These are phyloP conservation scores for Beauveria australis DNA, from an alignment of 2,329 filamentous ascomycete genomes.

Conservation along the genomic window DNA sequence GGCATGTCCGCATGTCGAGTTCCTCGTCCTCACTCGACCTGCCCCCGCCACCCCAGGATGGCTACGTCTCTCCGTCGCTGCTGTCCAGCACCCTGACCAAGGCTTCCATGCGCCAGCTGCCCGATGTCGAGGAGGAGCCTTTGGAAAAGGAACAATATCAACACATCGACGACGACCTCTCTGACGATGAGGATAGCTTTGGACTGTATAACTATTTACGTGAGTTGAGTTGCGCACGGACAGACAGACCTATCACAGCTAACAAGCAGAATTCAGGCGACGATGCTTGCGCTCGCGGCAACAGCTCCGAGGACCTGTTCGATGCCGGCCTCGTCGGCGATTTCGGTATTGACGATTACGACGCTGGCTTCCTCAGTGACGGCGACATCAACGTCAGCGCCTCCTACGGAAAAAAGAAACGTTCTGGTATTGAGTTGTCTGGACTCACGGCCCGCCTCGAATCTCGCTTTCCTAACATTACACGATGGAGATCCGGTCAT, in stretches of 20 bases:
- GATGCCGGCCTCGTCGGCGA: conserved; percentile 30
- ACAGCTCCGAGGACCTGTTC: conserved; percentile 33
- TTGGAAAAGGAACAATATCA: conserved; percentile 58
- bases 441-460: conserved; percentile 59
- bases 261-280: conserved; percentile 40
- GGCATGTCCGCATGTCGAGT: conserved; percentile 60
- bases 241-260: conserved; percentile 15
- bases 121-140: conserved; percentile 79
- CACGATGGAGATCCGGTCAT: conserved; percentile 40
- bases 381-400: conserved; percentile 43
- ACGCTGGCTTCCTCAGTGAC: conserved; percentile 59
- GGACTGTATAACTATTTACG: conserved; percentile 63
- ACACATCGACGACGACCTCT: conserved; percentile 37
- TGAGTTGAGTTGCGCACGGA: conserved; percentile 38
- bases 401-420: conserved; percentile 44
- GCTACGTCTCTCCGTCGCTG: conserved; percentile 42
- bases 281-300: conserved; percentile 50
- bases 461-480: conserved; percentile 48
- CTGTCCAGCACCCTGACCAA: conserved; percentile 24
- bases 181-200: conserved; percentile 23
- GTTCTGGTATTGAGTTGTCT: conserved; percentile 48
- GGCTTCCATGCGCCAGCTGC: conserved; percentile 58
- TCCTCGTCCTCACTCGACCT: conserved; percentile 72
- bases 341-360: conserved; percentile 49
- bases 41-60: conserved; percentile 35